A percentile compares a stretch with the other conserved stretches of the same genome.
Evolutionary conservation across 208 protist species (phyloP).

Genomic region (Trypanosoma brucei): DNA sequence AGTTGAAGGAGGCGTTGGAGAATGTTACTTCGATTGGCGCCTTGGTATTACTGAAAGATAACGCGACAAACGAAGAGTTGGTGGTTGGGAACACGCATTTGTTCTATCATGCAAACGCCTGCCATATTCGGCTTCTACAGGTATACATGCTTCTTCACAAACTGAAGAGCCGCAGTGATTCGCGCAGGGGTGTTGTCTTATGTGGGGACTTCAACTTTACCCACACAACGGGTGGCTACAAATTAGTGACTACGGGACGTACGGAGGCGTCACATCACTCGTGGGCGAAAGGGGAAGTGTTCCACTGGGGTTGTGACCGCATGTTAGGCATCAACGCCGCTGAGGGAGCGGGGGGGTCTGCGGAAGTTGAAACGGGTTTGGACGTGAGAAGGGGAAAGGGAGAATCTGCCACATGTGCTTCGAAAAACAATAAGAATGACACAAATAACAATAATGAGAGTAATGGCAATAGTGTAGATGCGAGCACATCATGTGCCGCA

Average conservation of each 20-base stretch:
- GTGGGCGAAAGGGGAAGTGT: slow-evolving; percentile 83
- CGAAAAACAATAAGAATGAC: neutral
- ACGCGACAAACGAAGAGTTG: slow-evolving; percentile 35
- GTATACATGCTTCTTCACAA: slow-evolving; percentile 55
- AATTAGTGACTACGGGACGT: slow-evolving; percentile 69
- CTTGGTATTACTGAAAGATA: slow-evolving; percentile 39
- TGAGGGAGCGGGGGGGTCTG: slow-evolving; percentile 11
- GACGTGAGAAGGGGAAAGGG: neutral
- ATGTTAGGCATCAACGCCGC: slow-evolving; percentile 57
- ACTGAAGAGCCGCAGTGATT: slow-evolving; percentile 19
- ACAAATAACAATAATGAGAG: slow-evolving; percentile 2
- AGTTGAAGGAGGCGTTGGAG: slow-evolving; percentile 61
- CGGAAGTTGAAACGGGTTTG: neutral
- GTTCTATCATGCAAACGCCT: slow-evolving; percentile 88
- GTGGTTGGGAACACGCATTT: slow-evolving; percentile 89
- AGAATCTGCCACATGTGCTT: neutral
- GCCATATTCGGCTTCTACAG: slow-evolving; percentile 90
- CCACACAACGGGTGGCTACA: slow-evolving; percentile 71
- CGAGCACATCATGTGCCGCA: neutral
- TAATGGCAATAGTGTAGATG: slow-evolving; percentile 1
- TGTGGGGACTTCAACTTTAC: slow-evolving; percentile 90
- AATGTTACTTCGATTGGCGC: slow-evolving; percentile 58
- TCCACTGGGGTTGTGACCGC: slow-evolving; percentile 80
- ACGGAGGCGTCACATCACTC: slow-evolving; percentile 59
- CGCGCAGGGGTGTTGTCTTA: slow-evolving; percentile 42